These are phyloP conservation scores for Coccomyxa sp. DNA, from an alignment of 139 green algal genomes.

Conservation along the genomic window DNA sequence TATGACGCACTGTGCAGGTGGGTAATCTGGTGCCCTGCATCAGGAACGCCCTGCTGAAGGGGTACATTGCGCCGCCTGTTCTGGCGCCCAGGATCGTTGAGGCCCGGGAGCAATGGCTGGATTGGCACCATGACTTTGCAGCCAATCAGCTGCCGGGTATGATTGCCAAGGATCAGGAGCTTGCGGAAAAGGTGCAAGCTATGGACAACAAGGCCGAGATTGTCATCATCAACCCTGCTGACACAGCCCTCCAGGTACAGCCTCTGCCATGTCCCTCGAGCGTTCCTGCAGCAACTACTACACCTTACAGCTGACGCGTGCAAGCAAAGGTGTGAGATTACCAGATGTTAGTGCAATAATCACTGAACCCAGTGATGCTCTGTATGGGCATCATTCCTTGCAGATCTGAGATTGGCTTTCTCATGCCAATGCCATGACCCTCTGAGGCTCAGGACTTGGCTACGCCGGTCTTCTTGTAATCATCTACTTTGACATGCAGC, in stretches of 20 bases:
- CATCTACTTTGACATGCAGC: too few relatives aligned
- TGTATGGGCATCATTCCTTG: too few relatives aligned
- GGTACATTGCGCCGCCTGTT: background rate
- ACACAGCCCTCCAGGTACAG: background rate
- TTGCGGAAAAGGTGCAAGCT: background rate
- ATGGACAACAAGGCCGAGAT: background rate
- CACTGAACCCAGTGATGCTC: too few relatives aligned
- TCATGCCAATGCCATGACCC: too few relatives aligned
- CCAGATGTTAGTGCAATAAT: too few relatives aligned
- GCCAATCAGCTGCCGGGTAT: background rate
- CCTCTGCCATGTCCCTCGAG: too few relatives aligned
- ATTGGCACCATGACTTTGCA: background rate
- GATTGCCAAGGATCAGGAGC: background rate
- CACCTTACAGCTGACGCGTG: too few relatives aligned
- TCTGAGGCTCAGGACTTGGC: too few relatives aligned
- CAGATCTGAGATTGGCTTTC: background rate
- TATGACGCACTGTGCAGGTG: background rate
- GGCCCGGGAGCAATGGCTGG: background rate
- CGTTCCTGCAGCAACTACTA: too few relatives aligned
- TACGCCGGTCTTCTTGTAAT: too few relatives aligned
- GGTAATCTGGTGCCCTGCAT: background rate
- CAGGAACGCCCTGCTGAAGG: background rate
- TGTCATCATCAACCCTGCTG: background rate
- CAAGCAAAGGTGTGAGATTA: too few relatives aligned
- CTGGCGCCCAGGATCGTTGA: background rate